Base-by-base conservation (phyloP, 805 yeast species). In the Zygosaccharomyces pseudorouxii region DNA sequence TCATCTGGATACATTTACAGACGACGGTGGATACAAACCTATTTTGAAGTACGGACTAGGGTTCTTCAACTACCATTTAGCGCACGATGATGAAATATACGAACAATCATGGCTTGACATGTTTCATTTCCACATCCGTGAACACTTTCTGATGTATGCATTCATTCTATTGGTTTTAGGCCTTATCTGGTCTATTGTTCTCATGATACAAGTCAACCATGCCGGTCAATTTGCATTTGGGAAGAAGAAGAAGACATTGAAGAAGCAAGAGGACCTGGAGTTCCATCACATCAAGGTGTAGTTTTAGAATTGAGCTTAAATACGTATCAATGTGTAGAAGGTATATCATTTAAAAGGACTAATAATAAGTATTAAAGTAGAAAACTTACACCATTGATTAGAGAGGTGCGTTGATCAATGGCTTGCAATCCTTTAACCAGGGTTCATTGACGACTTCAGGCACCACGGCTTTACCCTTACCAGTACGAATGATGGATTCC, bases 401-500 rank as follows among this genome's bases (percentile, higher is more conserved):
- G 16, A 29, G 22, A 31, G 11, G 12, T 14, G 25, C n/a, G 35
- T 38, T 54, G 22, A 40, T 51, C 35, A 57, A 35, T 9, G 61
- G 59, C 31, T 57, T 57, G 33, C 42, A 35, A 11, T 50, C 52
- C 11, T 52, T 48, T 36, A 60, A 49, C 67, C 67, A 68, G 10
- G 58, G 48, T 7, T 68, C 65, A 37, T 63, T 57, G 43, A 66
- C 59, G 63, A 81, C 78, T 63, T 93, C 99, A 1, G 97, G 95
- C n/a, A 92, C 95, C 38, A 87, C 68, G 0, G 86, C 72, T 50
- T 76, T 65, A 6, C 92, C 87, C 63, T 79, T 81, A 6, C 95
- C 96, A 0, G 82, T 76, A 11, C 70, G 65, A 31, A 88, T 59
- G 41, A 70, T 82, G n/a, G 72, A 65, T 38, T 71, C 69, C 7